Percentiles rank a stretch among this genome's conserved stretches.
Conservation (phyloP, 2,329 filamentous ascomycete genomes). For the Elsinoe ampelina region DNA sequence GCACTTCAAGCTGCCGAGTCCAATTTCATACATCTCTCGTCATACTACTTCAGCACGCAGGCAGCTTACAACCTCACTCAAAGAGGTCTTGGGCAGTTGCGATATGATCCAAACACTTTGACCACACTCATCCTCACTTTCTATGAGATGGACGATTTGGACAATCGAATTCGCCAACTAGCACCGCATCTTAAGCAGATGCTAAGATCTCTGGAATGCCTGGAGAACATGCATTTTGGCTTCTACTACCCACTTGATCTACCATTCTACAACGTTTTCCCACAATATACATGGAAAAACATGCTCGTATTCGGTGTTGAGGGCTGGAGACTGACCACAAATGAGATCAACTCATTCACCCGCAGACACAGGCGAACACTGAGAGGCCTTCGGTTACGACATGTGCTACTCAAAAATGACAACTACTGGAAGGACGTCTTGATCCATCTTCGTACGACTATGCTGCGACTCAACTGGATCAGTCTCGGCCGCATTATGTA, state of each 20-base stretch:
- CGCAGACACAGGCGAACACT: constrained; percentile 48
- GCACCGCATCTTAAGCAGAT: constrained; percentile 49
- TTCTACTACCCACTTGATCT: constrained; percentile 51
- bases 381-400: constrained; percentile 49
- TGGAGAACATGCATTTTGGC: constrained; percentile 55
- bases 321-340: constrained; percentile 51
- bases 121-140: constrained; percentile 57
- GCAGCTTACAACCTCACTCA: neutral
- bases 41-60: constrained; percentile 3
- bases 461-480: constrained; percentile 51
- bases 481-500: constrained; percentile 55
- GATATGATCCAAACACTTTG: constrained; percentile 37
- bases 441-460: constrained; percentile 45
- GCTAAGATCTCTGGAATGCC: constrained; percentile 50
- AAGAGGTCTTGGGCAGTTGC: neutral
- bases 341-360: constrained; percentile 51
- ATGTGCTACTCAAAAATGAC: constrained; percentile 52
- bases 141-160: constrained; percentile 47
- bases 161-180: constrained; percentile 48
- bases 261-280: constrained; percentile 52
- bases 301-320: constrained; percentile 57
- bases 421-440: constrained; percentile 55
- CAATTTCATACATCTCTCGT: neutral
- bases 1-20: neutral
- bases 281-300: constrained; percentile 51